These are phyloP conservation scores for Leccinellum albellum DNA, from an alignment of 768 basidiomycete genomes.

Conservation along the genomic window DNA sequence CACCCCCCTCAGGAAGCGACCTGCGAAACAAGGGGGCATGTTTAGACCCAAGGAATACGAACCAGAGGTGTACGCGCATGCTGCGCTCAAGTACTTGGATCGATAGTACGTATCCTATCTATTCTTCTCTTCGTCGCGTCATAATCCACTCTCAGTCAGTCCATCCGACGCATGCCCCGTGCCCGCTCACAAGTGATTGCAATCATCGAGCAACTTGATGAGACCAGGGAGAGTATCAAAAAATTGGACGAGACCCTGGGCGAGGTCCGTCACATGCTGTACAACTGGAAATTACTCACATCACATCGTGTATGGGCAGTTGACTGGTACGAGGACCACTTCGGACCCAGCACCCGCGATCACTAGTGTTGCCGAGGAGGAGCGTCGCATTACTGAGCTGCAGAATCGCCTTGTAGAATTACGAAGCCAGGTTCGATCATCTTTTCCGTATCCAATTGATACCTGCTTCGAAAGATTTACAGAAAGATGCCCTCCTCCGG, in stretches of 20 bases:
- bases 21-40: conserved; percentile 37
- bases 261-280: conserved; percentile 33
- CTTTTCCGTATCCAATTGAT: not conserved
- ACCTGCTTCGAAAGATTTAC: not conserved
- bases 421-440: conserved; percentile 34
- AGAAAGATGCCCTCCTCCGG: conserved; percentile 30
- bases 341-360: conserved; percentile 23
- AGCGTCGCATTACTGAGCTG: conserved; percentile 40
- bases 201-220: conserved; percentile 38
- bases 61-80: conserved; percentile 72
- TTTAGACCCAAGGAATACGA: conserved; percentile 44
- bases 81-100: conserved; percentile 73
- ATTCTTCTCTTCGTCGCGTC: conserved; percentile 17
- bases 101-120: conserved; percentile 54
- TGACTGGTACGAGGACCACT: conserved; percentile 14
- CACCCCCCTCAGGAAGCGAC: conserved; percentile 58
- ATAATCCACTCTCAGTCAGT: conserved; percentile 36
- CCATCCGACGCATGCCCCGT: conserved; percentile 48
- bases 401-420: conserved; percentile 41
- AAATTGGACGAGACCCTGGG: conserved; percentile 34
- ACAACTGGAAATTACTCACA: conserved; percentile 6
- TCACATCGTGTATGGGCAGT: conserved; percentile 5
- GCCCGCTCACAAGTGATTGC: conserved; percentile 38
- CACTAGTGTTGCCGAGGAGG: conserved; percentile 37
- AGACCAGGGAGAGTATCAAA: conserved; percentile 35